Evolutionary conservation across 257 asterid genomes (phyloP).

Genomic region (Voacanga thouarsii): DNA sequence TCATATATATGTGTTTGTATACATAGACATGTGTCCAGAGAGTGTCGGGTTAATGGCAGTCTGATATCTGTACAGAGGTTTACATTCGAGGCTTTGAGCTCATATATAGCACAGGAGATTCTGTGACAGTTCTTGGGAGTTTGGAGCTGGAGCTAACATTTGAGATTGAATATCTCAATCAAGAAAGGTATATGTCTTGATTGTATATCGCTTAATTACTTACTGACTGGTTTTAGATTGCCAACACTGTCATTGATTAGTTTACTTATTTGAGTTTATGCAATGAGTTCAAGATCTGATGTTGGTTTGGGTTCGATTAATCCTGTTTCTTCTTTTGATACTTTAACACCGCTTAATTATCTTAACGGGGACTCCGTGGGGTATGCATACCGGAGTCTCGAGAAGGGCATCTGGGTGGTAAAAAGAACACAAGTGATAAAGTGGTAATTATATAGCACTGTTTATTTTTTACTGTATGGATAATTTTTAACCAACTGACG

Average conservation of each 20-base stretch:
- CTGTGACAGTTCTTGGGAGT: neutral
- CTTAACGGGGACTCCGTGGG: too few species aligned
- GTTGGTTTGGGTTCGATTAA: neutral
- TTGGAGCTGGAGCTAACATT: neutral
- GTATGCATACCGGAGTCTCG: too few species aligned
- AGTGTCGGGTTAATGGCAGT: neutral
- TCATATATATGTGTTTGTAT: too few species aligned
- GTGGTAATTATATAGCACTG: too few species aligned
- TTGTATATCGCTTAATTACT: too few species aligned
- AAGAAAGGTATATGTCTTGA: slow-evolving; percentile 1
- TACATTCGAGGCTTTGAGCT: neutral
- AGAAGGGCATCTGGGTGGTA: too few species aligned
- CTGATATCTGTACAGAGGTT: neutral
- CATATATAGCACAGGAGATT: neutral
- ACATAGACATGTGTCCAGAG: neutral
- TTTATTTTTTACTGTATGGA: too few species aligned
- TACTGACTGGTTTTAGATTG: too few species aligned
- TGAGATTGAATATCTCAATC: neutral
- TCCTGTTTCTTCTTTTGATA: neutral
- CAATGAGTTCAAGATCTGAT: neutral
- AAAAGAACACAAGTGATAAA: too few species aligned
- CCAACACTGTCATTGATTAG: too few species aligned
- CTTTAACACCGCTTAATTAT: too few species aligned
- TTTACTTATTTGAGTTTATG: neutral
- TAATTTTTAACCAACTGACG: too few species aligned